Conservation (phyloP, 192 early-diverging fungal species). For the Linnemannia elongata region DNA sequence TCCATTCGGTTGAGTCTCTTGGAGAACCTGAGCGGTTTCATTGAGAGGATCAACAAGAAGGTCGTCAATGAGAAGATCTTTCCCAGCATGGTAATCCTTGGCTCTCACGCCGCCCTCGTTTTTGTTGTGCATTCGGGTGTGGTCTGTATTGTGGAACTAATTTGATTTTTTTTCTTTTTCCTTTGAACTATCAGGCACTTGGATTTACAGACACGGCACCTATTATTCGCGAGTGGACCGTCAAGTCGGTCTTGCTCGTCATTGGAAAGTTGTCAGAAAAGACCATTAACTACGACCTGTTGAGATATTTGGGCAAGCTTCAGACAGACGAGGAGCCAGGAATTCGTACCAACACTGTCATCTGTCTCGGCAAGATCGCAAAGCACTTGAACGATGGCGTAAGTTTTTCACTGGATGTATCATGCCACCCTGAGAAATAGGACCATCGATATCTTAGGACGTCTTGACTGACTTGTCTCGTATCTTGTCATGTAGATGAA, state of each 20-base stretch:
- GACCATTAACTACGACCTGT: slow-evolving; percentile 86
- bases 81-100: slow-evolving; percentile 75
- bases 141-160: neutral
- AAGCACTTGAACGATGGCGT: slow-evolving; percentile 81
- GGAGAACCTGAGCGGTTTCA: slow-evolving; percentile 83
- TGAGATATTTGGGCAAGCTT: slow-evolving; percentile 90
- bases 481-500: slow-evolving; percentile 67
- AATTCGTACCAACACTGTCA: slow-evolving; percentile 96
- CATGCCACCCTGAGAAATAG: neutral
- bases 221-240: slow-evolving; percentile 91
- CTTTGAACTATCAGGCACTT: slow-evolving; percentile 62
- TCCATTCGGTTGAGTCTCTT: slow-evolving; percentile 87
- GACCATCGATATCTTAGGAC: neutral
- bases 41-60: slow-evolving; percentile 76
- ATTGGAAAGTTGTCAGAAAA: slow-evolving; percentile 73
- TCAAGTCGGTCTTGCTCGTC: slow-evolving; percentile 85
- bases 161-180: neutral
- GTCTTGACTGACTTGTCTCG: neutral
- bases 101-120: neutral
- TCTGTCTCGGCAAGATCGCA: slow-evolving; percentile 94
- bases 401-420: slow-evolving; percentile 28
- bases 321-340: slow-evolving; percentile 94
- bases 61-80: slow-evolving; percentile 87
- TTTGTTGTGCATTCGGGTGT: neutral
- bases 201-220: slow-evolving; percentile 92